A percentile compares a stretch with the other conserved stretches of the same genome.
These are phyloP conservation scores for Diddensiella santjacobensis DNA, from an alignment of 805 yeast genomes.

Conservation along the genomic window DNA sequence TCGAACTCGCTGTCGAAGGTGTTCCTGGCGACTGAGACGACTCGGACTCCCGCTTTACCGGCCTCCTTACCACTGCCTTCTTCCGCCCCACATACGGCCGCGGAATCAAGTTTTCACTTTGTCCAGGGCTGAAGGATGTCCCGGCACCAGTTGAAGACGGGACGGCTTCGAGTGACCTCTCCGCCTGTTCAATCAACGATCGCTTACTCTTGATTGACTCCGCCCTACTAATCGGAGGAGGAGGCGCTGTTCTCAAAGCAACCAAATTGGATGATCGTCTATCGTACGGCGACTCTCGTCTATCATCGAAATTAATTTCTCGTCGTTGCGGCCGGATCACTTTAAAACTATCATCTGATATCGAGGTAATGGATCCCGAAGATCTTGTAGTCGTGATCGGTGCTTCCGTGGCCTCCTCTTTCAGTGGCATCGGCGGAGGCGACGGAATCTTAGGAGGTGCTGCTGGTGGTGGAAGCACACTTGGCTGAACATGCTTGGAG, in stretches of 20 bases:
- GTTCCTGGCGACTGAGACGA: conserved; percentile 9
- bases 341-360: conserved; percentile 48
- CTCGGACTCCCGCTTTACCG: conserved; percentile 12
- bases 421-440: conserved; percentile 9
- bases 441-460: conserved; percentile 13
- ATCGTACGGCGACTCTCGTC: conserved; percentile 70
- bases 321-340: conserved; percentile 55
- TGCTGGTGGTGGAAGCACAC: conserved; percentile 5
- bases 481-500: not conserved
- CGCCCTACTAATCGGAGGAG: conserved; percentile 33
- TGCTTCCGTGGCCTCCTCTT: not conserved
- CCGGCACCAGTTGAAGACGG: conserved; percentile 5
- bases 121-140: conserved; percentile 26
- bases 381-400: not conserved
- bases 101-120: conserved; percentile 27
- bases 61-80: conserved; percentile 24
- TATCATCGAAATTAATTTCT: conserved; percentile 78
- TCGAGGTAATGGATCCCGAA: not conserved
- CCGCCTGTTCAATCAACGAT: not conserved
- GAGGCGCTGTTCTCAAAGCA: conserved; percentile 56
- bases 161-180: not conserved
- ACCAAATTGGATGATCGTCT: conserved; percentile 46
- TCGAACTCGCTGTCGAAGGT: conserved; percentile 5
- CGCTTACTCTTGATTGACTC: conserved; percentile 14
- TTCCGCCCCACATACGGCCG: conserved; percentile 28